Percentiles rank a stretch among this genome's conserved stretches.
These are phyloP conservation scores for Clitopilus passeckerianus DNA, from an alignment of 768 basidiomycete species.

Conservation along the genomic window DNA sequence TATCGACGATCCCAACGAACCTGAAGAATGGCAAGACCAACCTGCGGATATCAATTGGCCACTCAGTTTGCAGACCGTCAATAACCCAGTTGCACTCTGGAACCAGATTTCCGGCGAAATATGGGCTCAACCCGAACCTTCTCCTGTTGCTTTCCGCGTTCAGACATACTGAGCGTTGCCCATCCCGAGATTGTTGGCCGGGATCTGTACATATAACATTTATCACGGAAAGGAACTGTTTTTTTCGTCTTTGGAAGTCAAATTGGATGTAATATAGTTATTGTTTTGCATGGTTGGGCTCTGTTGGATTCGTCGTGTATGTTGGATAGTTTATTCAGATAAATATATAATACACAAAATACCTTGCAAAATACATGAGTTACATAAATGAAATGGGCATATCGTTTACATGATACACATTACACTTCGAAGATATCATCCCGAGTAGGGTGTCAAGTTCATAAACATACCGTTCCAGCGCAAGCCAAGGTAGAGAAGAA, in stretches of 20 bases:
- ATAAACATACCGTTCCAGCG: neutral
- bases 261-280: neutral
- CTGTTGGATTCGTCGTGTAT: too few species aligned
- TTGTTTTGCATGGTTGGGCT: neutral
- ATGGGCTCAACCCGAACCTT: neutral
- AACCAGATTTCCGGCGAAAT: conserved; percentile 22
- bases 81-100: conserved; percentile 55
- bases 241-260: neutral
- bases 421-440: too few species aligned
- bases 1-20: conserved; percentile 41
- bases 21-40: conserved; percentile 64
- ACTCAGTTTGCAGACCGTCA: conserved; percentile 32
- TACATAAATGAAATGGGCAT: too few species aligned
- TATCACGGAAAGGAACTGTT: neutral
- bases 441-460: neutral
- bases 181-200: neutral
- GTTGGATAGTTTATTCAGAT: neutral
- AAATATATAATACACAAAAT: neutral
- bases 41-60: conserved; percentile 25
- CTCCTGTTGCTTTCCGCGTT: conserved; percentile 3
- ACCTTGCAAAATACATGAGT: too few species aligned
- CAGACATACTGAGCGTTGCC: conserved; percentile 2
- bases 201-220: neutral
- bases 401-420: too few species aligned
- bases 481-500: neutral